A percentile compares a stretch with the other conserved stretches of the same genome.
These are phyloP conservation scores for Sordaria brevicollis DNA, from an alignment of 495 filamentous ascomycete species.

Conservation along the genomic window DNA sequence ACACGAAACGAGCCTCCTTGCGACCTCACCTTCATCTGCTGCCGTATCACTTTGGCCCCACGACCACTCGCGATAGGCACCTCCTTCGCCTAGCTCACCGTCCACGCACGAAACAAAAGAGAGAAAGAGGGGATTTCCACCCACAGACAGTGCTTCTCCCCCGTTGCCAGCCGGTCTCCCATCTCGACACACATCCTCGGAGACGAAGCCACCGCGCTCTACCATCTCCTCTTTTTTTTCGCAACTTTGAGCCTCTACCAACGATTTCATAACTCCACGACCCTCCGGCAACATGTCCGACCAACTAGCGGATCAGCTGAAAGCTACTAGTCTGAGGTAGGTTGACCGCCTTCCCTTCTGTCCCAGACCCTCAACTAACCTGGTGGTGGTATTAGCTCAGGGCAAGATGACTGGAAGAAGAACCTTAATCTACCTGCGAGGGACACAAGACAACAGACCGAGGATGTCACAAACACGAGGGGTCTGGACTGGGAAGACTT, in stretches of 20 bases:
- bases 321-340: conserved; percentile 62
- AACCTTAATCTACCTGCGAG: conserved; percentile 67
- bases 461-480: conserved; percentile 98
- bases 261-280: background rate
- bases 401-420: conserved; percentile 67
- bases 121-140: background rate
- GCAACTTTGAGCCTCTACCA: background rate
- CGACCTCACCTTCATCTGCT: background rate
- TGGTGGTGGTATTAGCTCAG: conserved; percentile 36
- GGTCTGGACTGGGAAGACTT: conserved; percentile 97
- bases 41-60: background rate
- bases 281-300: conserved; percentile 29
- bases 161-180: background rate
- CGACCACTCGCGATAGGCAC: background rate
- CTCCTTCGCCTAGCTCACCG: background rate
- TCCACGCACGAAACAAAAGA: background rate
- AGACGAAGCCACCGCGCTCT: background rate
- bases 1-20: background rate
- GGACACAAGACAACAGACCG: conserved; percentile 85
- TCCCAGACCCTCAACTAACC: conserved; percentile 13
- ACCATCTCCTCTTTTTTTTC: background rate
- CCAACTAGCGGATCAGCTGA: conserved; percentile 56
- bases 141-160: background rate
- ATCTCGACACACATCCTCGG: background rate
- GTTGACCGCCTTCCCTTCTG: conserved; percentile 10